A percentile compares a stretch with the other conserved stretches of the same genome.
These are phyloP conservation scores for Vicia villosa DNA, from an alignment of 306 rosid genomes.

Conservation along the genomic window DNA sequence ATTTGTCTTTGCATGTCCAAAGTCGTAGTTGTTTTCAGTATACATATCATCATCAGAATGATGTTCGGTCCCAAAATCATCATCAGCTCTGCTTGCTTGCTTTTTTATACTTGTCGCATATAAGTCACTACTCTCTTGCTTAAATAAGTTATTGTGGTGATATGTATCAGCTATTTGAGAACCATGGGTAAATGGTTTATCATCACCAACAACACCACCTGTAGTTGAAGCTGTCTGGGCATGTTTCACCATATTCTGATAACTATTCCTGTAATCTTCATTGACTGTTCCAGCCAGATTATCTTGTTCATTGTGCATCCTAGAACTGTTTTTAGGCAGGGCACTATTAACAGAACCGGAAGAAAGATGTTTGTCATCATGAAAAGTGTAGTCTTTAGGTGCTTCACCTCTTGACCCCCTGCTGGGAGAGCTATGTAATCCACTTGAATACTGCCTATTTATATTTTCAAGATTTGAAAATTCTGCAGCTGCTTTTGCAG, in stretches of 20 bases:
- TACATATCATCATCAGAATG: constrained; percentile 40
- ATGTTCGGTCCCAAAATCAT: constrained; percentile 43
- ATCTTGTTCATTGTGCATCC: constrained; percentile 45
- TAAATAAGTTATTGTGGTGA: constrained; percentile 48
- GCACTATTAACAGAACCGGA: constrained; percentile 38
- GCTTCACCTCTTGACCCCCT: constrained; percentile 44
- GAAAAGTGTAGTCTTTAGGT: constrained; percentile 42
- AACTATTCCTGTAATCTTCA: constrained; percentile 39
- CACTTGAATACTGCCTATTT: constrained; percentile 56
- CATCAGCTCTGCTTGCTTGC: constrained; percentile 46
- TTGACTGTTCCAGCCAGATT: constrained; percentile 36
- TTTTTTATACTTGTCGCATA: constrained; percentile 43
- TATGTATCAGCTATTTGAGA: constrained; percentile 45
- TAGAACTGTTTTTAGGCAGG: constrained; percentile 40
- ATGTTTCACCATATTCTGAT: constrained; percentile 39
- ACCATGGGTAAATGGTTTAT: constrained; percentile 38
- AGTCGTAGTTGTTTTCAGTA: constrained; percentile 47
- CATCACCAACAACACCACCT: constrained; percentile 36
- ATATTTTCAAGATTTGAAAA: constrained; percentile 66
- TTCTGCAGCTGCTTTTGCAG: constrained; percentile 99
- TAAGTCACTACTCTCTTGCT: constrained; percentile 43
- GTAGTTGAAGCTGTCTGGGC: constrained; percentile 44
- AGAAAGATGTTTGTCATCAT: constrained; percentile 41
- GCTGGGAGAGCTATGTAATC: constrained; percentile 42
- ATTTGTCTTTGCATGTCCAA: constrained; percentile 47